These are phyloP conservation scores for Dryas drummondii DNA, from an alignment of 306 rosid species.

Conservation along the genomic window DNA sequence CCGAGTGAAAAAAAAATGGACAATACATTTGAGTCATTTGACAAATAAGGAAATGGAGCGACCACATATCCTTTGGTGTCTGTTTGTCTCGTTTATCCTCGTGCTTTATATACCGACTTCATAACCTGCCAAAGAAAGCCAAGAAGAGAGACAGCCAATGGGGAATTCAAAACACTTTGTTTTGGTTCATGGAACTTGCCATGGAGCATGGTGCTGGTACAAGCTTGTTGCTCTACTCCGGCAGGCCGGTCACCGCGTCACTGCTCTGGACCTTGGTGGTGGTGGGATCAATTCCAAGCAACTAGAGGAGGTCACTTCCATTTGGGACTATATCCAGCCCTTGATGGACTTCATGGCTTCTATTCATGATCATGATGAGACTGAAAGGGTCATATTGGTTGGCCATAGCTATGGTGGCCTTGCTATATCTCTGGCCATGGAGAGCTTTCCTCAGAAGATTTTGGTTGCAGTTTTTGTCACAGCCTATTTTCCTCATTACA, in stretches of 20 bases:
- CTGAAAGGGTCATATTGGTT: slow-evolving; percentile 32
- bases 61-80: too few species aligned
- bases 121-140: not conserved
- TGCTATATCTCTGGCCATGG: slow-evolving; percentile 47
- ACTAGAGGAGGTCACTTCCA: slow-evolving; percentile 30
- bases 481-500: slow-evolving; percentile 33
- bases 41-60: too few species aligned
- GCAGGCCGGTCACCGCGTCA: slow-evolving; percentile 37
- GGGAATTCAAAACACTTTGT: slow-evolving; percentile 37
- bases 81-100: not conserved
- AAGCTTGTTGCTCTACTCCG: slow-evolving; percentile 37
- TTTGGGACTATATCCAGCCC: slow-evolving; percentile 40
- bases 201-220: slow-evolving; percentile 67
- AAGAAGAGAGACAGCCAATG: not conserved
- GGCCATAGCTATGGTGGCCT: slow-evolving; percentile 57
- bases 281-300: slow-evolving; percentile 43
- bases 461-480: slow-evolving; percentile 42
- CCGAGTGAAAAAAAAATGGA: too few species aligned
- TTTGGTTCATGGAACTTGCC: slow-evolving; percentile 47
- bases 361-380: slow-evolving; percentile 21
- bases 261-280: slow-evolving; percentile 45
- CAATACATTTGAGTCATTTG: too few species aligned
- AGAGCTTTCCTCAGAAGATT: slow-evolving; percentile 43
- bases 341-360: slow-evolving; percentile 39
- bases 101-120: not conserved